phyloP scores from a whole-genome alignment of 2,329 filamentous ascomycete genomes.

The Colletotrichum horii region DNA sequence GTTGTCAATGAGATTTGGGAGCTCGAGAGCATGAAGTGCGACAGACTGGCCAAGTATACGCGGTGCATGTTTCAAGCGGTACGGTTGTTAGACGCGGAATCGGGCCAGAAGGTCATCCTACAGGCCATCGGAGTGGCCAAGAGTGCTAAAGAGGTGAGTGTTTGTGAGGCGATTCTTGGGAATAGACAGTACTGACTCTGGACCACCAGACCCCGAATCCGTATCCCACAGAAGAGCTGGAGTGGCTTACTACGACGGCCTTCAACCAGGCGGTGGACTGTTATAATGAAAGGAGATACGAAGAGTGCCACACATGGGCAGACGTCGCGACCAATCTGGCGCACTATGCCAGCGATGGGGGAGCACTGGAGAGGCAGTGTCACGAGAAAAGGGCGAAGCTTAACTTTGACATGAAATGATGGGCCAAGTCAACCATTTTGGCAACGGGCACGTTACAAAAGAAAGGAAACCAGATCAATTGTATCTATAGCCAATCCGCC shows the following conservation, averaged over 20 bases:
- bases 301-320: constrained; percentile 64
- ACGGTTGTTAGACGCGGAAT: constrained; percentile 58
- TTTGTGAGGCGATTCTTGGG: neutral
- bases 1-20: constrained; percentile 73
- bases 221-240: constrained; percentile 72
- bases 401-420: neutral
- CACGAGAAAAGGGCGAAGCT: neutral
- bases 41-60: constrained; percentile 76
- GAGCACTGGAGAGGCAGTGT: constrained; percentile 35
- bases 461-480: neutral
- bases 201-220: constrained; percentile 40
- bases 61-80: constrained; percentile 77
- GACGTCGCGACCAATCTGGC: constrained; percentile 67
- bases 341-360: constrained; percentile 60
- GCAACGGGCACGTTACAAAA: neutral
- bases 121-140: constrained; percentile 62
- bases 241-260: constrained; percentile 74
- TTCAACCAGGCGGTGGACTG: constrained; percentile 77
- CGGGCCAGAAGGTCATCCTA: constrained; percentile 67
- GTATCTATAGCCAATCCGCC: neutral
- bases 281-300: constrained; percentile 60
- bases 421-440: neutral
- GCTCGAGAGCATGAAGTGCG: constrained; percentile 58
- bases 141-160: constrained; percentile 51
- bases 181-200: neutral